These are phyloP conservation scores for Mucor mucedo DNA, from an alignment of 371 early-diverging fungal genomes.

Conservation along the genomic window DNA sequence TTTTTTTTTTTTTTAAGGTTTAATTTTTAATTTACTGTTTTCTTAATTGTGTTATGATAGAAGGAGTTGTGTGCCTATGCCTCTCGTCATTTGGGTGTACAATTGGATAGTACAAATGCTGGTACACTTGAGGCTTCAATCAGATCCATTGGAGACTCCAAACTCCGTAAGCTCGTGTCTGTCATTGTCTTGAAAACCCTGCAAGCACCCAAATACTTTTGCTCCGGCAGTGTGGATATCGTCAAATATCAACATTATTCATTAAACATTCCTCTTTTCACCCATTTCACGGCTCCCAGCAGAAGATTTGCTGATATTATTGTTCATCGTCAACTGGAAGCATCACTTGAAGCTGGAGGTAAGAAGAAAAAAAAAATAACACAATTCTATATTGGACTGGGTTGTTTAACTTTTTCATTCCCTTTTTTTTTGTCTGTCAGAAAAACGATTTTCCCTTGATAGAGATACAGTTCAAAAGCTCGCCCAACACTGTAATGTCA, in stretches of 20 bases:
- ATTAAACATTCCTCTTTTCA: conserved; percentile 76
- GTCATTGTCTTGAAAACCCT: conserved; percentile 74
- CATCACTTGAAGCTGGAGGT: conserved; percentile 24
- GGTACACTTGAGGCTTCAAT: conserved; percentile 70
- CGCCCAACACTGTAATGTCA: conserved; percentile 75
- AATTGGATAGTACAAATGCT: conserved; percentile 54
- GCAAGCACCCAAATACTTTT: conserved; percentile 87
- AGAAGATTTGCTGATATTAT: conserved; percentile 94
- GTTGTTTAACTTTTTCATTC: too few relatives aligned
- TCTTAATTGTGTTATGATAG: conserved; percentile 11
- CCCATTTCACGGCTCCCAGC: conserved; percentile 94
- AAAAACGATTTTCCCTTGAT: conserved; percentile 57
- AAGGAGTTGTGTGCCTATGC: conserved; percentile 48
- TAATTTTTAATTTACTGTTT: too few relatives aligned
- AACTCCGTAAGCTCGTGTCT: conserved; percentile 57
- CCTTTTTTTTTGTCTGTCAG: conserved; percentile 20
- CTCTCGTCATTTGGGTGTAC: conserved; percentile 53
- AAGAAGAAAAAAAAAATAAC: not conserved
- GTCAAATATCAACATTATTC: conserved; percentile 74
- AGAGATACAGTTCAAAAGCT: conserved; percentile 50
- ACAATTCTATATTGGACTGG: too few relatives aligned
- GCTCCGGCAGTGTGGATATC: conserved; percentile 79
- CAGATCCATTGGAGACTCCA: conserved; percentile 59
- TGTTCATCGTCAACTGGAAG: conserved; percentile 82
- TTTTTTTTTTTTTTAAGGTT: not conserved